These are phyloP conservation scores for Mycosphaerelloides madeirae DNA, from an alignment of 2,329 filamentous ascomycete species.

Conservation along the genomic window DNA sequence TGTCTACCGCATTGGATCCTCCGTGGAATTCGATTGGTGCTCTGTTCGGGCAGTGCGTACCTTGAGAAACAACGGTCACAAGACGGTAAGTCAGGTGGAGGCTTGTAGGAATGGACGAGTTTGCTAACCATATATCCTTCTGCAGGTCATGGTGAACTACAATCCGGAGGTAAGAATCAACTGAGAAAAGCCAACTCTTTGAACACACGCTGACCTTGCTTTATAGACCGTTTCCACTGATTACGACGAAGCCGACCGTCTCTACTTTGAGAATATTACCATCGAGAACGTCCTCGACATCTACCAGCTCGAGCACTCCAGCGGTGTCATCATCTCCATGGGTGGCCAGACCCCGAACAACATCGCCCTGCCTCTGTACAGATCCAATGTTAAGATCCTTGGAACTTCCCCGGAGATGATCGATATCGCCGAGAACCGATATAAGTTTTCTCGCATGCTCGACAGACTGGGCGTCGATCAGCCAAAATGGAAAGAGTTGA, in stretches of 20 bases:
- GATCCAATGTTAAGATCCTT: constrained; percentile 84
- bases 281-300: constrained; percentile 68
- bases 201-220: neutral
- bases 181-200: too few species aligned
- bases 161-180: too few species aligned
- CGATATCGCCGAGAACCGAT: constrained; percentile 92
- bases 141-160: constrained; percentile 6
- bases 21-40: constrained; percentile 99
- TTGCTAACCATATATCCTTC: constrained; percentile 1
- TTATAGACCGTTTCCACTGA: constrained; percentile 44
- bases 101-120: constrained; percentile 41
- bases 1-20: constrained; percentile 95
- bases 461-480: constrained; percentile 93
- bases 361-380: constrained; percentile 83
- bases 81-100: constrained; percentile 96
- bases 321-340: constrained; percentile 88
- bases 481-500: constrained; percentile 96
- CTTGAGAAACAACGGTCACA: constrained; percentile 74
- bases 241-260: constrained; percentile 86
- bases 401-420: constrained; percentile 99
- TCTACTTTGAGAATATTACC: constrained; percentile 84
- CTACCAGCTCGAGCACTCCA: constrained; percentile 78
- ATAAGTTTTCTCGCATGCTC: constrained; percentile 98
- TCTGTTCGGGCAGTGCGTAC: constrained; percentile 92
- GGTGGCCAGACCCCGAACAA: constrained; percentile 98